Base-by-base conservation (phyloP, 352 stramenopile genomes). In the Phytophthora uliginosa region DNA sequence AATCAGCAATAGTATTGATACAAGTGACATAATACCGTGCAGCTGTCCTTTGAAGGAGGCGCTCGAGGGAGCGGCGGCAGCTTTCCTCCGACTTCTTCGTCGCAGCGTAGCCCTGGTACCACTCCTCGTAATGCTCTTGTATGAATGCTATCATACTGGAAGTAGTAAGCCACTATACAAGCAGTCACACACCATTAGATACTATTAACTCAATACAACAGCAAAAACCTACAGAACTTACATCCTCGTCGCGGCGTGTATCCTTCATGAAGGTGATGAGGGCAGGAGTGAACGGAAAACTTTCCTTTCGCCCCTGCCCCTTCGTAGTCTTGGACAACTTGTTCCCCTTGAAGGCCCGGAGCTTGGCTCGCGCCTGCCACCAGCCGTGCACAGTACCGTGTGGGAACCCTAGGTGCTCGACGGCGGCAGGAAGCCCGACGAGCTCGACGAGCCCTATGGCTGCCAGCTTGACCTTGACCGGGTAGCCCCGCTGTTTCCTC, bases 261-360 rank as follows among this genome's bases (percentile, higher is more conserved):
- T 53, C 36, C 24, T 62, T 51, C 56, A 62, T 62, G 24, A 62
- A 62, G n/a, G 56, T 62, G 33, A 62, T 28, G 8, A 52, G 18
- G 34, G 34, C 56, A 62, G 56, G 54, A 34, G 56, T 24, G 24
- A 52, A 62, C 4, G 36, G 34, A 51, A 51, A 62, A n/a, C 7
- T 33, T 10, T 62, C 36, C 7, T 62, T 62, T 33, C 56, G 2
- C 36, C 56, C 56, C 56, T 62, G 33, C 34, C n/a, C 56, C 51
- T 62, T 36, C 15, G 17, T 33, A 2, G 56, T 51, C 40, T 62
- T 52, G 2, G 56, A 51, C 1, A 52, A 20, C 31, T 36, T 52
- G 56, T 50, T 52, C 4, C 56, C 31, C 6, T 18, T 12, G 56
- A 52, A 62, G 9, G 6, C 36, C 4, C 34, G 36, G 13, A 62